Evolutionary conservation across 768 basidiomycete species (phyloP).

Genomic region (Boletales sp.): DNA sequence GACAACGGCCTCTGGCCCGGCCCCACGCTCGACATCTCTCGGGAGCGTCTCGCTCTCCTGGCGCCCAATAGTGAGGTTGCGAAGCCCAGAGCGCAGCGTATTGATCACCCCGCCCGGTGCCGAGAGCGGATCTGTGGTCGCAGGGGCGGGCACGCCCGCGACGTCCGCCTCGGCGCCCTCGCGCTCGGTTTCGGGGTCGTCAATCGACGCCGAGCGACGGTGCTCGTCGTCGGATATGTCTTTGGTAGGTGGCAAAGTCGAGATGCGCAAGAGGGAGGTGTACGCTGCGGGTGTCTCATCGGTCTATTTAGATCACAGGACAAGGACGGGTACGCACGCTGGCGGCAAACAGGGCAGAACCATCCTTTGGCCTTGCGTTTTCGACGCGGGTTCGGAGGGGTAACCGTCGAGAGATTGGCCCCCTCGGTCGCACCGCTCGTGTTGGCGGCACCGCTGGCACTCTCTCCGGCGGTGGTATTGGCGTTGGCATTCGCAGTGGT

Average conservation of each 20-base stretch:
- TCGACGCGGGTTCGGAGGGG: conserved; percentile 49
- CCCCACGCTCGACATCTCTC: conserved; percentile 27
- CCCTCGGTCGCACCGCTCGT: conserved; percentile 22
- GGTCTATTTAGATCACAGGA: neutral
- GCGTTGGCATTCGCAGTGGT: conserved; percentile 28
- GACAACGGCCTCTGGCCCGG: conserved; percentile 4
- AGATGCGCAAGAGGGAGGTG: conserved; percentile 81
- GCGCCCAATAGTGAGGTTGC: conserved; percentile 22
- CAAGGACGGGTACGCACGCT: conserved; percentile 58
- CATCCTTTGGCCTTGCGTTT: conserved; percentile 96
- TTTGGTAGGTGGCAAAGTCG: conserved; percentile 57
- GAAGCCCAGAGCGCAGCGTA: conserved; percentile 25
- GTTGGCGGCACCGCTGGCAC: conserved; percentile 14
- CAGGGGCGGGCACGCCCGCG: neutral
- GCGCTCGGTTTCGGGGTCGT: conserved; percentile 24
- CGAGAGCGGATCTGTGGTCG: conserved; percentile 11
- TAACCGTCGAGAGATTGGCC: conserved; percentile 19
- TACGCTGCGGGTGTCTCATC: conserved; percentile 52
- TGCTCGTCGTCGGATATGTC: conserved; percentile 33
- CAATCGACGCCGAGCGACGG: conserved; percentile 22
- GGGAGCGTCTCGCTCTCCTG: conserved; percentile 26
- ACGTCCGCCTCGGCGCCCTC: conserved; percentile 8
- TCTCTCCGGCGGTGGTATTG: conserved; percentile 22
- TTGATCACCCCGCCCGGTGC: conserved; percentile 19
- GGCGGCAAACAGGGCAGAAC: conserved; percentile 95